These are phyloP conservation scores for Vigna angularis DNA, from an alignment of 306 rosid genomes.

Conservation along the genomic window DNA sequence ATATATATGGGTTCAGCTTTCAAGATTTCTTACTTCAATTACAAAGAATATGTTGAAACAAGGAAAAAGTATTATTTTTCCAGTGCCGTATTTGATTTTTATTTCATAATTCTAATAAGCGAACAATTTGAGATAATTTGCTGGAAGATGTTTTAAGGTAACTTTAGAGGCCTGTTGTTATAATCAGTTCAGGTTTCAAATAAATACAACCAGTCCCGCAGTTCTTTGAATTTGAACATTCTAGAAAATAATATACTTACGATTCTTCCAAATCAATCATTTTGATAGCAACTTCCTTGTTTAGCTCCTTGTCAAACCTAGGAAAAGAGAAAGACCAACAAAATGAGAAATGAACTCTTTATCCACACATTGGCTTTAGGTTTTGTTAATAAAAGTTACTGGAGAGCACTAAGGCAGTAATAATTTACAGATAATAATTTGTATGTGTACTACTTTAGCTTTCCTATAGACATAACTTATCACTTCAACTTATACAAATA, in stretches of 20 bases:
- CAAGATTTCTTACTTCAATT: slow-evolving; percentile 21
- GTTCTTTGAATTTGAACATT: slow-evolving; percentile 8
- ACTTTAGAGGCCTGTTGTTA: not conserved
- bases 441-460: not conserved
- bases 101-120: slow-evolving; percentile 25
- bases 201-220: not conserved
- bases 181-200: slow-evolving; percentile 29
- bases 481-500: not conserved
- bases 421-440: not conserved
- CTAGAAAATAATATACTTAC: slow-evolving; percentile 61
- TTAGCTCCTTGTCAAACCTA: slow-evolving; percentile 91
- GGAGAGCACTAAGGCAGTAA: slow-evolving; percentile 6
- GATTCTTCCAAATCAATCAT: slow-evolving; percentile 96
- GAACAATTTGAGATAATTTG: not conserved
- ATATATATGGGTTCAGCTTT: not conserved
- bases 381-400: slow-evolving; percentile 14
- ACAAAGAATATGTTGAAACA: slow-evolving; percentile 20
- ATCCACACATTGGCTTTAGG: not conserved
- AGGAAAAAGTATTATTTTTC: slow-evolving; percentile 21
- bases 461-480: not conserved
- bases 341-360: slow-evolving; percentile 14
- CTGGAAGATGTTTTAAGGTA: slow-evolving; percentile 8
- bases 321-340: slow-evolving; percentile 41
- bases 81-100: slow-evolving; percentile 7
- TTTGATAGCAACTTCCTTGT: slow-evolving; percentile 92